These are phyloP conservation scores for Chamaecyparis obtusa DNA, from an alignment of 75 land plant species.

Conservation along the genomic window DNA sequence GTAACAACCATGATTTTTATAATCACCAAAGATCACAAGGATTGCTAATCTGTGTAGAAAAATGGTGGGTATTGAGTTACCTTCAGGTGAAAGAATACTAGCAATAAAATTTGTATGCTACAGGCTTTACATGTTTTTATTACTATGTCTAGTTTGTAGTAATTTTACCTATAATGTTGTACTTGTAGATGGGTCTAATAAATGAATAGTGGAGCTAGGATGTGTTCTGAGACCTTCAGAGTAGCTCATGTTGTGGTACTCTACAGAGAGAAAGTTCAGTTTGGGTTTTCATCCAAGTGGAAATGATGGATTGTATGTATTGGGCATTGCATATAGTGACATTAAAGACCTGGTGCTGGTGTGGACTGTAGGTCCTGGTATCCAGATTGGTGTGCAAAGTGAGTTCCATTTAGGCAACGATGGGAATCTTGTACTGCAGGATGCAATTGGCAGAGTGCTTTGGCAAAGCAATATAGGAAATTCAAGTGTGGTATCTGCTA, in stretches of 20 bases:
- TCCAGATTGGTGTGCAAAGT: conserved; percentile 21
- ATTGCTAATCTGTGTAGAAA: not conserved
- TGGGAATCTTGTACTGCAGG: conserved; percentile 41
- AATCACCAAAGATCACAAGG: not conserved
- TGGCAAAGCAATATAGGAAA: conserved; percentile 38
- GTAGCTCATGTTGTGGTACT: not conserved
- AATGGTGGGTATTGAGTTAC: not conserved
- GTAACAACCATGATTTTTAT: not conserved
- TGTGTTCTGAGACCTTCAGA: conserved; percentile 9
- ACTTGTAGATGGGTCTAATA: not conserved
- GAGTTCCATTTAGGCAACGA: conserved; percentile 18
- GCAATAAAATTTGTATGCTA: not conserved
- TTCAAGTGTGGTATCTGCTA: conserved; percentile 23
- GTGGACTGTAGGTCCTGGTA: conserved; percentile 30
- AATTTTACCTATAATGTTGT: not conserved
- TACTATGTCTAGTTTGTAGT: not conserved
- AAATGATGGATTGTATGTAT: conserved; percentile 1
- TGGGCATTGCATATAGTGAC: conserved; percentile 8
- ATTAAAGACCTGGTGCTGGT: conserved; percentile 10
- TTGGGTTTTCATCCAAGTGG: not conserved
- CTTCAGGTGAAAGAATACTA: not conserved
- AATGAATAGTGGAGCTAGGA: not conserved
- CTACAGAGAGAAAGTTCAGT: not conserved
- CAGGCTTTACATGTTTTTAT: not conserved
- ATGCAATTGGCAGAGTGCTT: conserved; percentile 30